Percentiles rank a stretch among this genome's conserved stretches.
Conservation (phyloP, 2,329 filamentous ascomycete species). For the Pezicula radicicola region DNA sequence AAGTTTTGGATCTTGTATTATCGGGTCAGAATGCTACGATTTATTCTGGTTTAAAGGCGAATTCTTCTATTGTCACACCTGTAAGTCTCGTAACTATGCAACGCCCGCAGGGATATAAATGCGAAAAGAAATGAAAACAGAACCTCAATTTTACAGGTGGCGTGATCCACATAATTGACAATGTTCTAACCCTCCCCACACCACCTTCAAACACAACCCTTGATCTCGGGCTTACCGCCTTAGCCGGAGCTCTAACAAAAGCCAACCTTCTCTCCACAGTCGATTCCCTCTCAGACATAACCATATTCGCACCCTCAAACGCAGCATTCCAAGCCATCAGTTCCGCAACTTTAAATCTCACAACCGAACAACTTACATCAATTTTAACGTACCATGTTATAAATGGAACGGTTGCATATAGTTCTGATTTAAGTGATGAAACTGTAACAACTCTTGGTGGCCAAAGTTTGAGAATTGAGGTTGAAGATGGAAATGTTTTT, state of each 20-base stretch:
- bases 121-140: slow-evolving; percentile 20
- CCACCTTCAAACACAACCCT: slow-evolving; percentile 30
- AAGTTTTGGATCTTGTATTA: slow-evolving; percentile 37
- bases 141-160: slow-evolving; percentile 48
- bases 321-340: slow-evolving; percentile 30
- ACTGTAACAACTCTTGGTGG: slow-evolving; percentile 23
- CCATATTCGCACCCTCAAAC: slow-evolving; percentile 35
- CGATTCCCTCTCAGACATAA: slow-evolving; percentile 45
- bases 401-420: slow-evolving; percentile 23
- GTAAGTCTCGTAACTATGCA: slow-evolving; percentile 11
- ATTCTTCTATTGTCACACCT: slow-evolving; percentile 18
- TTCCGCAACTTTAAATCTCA: slow-evolving; percentile 21
- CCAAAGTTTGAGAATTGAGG: slow-evolving; percentile 25
- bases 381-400: slow-evolving; percentile 32
- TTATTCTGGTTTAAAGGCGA: slow-evolving; percentile 25
- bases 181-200: slow-evolving; percentile 42
- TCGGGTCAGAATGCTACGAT: slow-evolving; percentile 37
- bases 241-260: slow-evolving; percentile 28
- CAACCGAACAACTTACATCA: slow-evolving; percentile 15
- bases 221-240: slow-evolving; percentile 31
- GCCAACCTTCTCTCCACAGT: slow-evolving; percentile 32
- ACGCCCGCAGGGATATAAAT: too few relatives aligned
- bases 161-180: slow-evolving; percentile 47
- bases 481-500: slow-evolving; percentile 32
- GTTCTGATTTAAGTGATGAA: slow-evolving; percentile 22